Evolutionary conservation across 164 flowering plant species (phyloP), one percentile per base, ranked within the genome.

Genomic region (Umbilicus rupestris): DNA sequence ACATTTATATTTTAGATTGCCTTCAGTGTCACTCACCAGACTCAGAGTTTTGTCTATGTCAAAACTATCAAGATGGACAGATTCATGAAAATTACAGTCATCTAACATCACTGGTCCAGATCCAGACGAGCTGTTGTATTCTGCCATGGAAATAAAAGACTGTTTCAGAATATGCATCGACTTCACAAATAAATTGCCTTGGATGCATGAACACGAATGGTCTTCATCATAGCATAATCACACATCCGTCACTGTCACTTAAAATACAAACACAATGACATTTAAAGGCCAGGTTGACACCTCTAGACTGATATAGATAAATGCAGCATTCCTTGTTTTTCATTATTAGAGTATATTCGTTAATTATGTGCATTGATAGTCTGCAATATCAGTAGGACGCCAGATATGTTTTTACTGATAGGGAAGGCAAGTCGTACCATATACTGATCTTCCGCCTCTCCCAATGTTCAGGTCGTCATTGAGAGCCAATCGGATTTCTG

Each of bases 31-130:
- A 79, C 93, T 82, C 67, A 90, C 97, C 87, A 94, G 74, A 57
- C 80, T 62, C 81, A 94, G 70, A 70, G 98, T 91, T 65, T 86
- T 79, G 79, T 91, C 98, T 55, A 84, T 19, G 44, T 94, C 99
- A 77, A 94, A 94, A 78, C 80, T 89, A 75, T 94, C 99, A 69
- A 91, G 93, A 77, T 84, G 95, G 0, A 94, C 98, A 45, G 98
- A 91, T 78, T 91, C 96, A 74, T 94, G 98, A 77, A 94, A 94
- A 73, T 91, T 94, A 74, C 98, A 94, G 74, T 94, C 98, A 77
- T 94, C 97, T 45, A 94, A 81, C 47, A 89, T 74, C 68, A 94
- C 98, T 49, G 82, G 67, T 37, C 93, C 98, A 45, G 88, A 80
- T 50, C 96, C 96, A 70, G 81, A 69, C 22, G 98, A 93, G 71